Percentiles rank a stretch among this genome's conserved stretches.
Evolutionary conservation across 495 filamentous ascomycete genomes (phyloP).

Genomic region (Saxispiralis lemnorum): DNA sequence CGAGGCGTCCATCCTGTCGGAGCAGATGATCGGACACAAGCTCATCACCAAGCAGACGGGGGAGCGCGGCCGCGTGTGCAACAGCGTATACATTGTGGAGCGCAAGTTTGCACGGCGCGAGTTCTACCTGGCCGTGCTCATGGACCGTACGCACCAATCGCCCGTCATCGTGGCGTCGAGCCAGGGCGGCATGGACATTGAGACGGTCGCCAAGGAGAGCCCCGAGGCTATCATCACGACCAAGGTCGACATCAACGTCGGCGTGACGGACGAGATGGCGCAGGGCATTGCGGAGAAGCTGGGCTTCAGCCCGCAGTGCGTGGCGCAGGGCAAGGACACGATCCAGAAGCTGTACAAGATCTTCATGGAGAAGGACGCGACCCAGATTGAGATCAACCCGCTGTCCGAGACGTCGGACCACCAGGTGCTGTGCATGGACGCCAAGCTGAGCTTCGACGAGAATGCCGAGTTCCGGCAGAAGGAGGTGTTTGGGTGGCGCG

Average conservation of each 20-base stretch:
- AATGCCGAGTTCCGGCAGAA: constrained; percentile 97
- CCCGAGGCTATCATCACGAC: constrained; percentile 88
- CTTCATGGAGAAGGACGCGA: constrained; percentile 95
- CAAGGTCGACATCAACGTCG: constrained; percentile 79
- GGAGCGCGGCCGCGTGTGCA: constrained; percentile 76
- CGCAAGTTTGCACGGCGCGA: constrained; percentile 97
- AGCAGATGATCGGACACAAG: constrained; percentile 99
- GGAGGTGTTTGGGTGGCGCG: constrained; percentile 85
- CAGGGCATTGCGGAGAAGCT: constrained; percentile 76
- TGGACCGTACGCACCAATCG: constrained; percentile 82
- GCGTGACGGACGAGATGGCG: constrained; percentile 90
- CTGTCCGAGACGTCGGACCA: constrained; percentile 93
- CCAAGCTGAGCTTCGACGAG: constrained; percentile 94
- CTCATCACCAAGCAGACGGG: constrained; percentile 99
- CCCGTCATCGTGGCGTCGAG: constrained; percentile 95
- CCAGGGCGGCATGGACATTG: constrained; percentile 97
- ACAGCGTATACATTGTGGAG: constrained; percentile 94
- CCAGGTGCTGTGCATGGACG: constrained; percentile 95
- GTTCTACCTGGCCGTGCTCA: constrained; percentile 95
- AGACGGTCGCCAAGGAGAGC: constrained; percentile 91
- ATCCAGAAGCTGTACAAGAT: constrained; percentile 98
- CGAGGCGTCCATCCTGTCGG: constrained; percentile 91
- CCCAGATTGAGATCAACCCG: constrained; percentile 98
- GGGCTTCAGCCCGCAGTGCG: constrained; percentile 91
- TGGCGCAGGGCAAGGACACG: constrained; percentile 80